Conservation (phyloP, 202 grass and related monocot species). For the Panicum virgatum region DNA sequence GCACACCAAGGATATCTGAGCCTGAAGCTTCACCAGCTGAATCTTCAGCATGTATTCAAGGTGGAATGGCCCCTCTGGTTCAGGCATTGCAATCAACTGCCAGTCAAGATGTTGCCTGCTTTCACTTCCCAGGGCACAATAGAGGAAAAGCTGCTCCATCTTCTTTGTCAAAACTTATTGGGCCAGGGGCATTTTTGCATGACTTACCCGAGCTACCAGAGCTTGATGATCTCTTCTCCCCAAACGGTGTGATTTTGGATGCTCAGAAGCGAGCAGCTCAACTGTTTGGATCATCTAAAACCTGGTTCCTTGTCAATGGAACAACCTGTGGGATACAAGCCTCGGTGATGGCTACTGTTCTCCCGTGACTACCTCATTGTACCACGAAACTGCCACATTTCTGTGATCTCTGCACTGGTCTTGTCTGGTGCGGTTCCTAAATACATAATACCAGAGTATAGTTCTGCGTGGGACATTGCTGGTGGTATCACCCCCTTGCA, state of each 20-base stretch:
- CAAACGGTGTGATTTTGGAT: conserved; percentile 72
- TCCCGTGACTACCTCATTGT: conserved; percentile 59
- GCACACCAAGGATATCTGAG: not conserved
- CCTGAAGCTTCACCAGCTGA: conserved; percentile 19
- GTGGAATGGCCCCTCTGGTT: conserved; percentile 50
- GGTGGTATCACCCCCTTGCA: conserved; percentile 56
- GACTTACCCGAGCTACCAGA: conserved; percentile 85
- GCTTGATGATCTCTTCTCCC: conserved; percentile 86
- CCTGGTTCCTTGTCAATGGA: conserved; percentile 85
- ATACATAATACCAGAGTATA: conserved; percentile 81
- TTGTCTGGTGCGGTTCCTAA: conserved; percentile 67
- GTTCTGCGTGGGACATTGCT: conserved; percentile 71
- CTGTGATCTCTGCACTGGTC: conserved; percentile 67
- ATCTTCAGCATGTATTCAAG: conserved; percentile 17
- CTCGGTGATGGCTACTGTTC: conserved; percentile 88
- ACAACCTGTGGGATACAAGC: conserved; percentile 89
- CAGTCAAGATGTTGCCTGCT: conserved; percentile 61
- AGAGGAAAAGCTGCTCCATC: conserved; percentile 64
- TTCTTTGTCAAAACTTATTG: conserved; percentile 54
- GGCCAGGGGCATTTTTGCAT: conserved; percentile 42
- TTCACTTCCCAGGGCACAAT: conserved; percentile 94
- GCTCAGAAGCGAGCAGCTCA: conserved; percentile 56
- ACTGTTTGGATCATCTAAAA: conserved; percentile 72
- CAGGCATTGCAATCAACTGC: conserved; percentile 65
- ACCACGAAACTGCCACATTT: conserved; percentile 80